Percentiles rank a stretch among this genome's conserved stretches.
Conservation (phyloP, 768 basidiomycete species). For the Xerocomus potaroensis region DNA sequence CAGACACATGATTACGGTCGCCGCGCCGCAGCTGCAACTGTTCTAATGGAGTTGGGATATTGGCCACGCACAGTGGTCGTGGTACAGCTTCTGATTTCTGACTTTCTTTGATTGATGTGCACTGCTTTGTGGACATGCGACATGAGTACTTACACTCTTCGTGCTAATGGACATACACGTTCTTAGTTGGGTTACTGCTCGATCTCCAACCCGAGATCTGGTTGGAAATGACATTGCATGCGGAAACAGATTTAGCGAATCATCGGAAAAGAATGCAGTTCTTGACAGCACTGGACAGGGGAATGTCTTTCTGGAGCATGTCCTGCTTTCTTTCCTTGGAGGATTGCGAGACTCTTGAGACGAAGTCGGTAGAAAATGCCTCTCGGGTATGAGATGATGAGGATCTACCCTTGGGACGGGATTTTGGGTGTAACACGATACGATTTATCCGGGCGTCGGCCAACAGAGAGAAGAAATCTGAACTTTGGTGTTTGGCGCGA, state of each 20-base stretch:
- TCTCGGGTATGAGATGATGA: conserved; percentile 15
- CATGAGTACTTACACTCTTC: too few relatives aligned
- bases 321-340: conserved; percentile 11
- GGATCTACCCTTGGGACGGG: conserved; percentile 3
- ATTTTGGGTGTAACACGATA: conserved; percentile 32
- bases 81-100: too few relatives aligned
- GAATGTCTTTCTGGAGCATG: conserved; percentile 1
- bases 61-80: too few relatives aligned
- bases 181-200: too few relatives aligned
- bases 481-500: conserved; percentile 16
- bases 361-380: conserved; percentile 3
- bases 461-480: conserved; percentile 37
- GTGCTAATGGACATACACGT: too few relatives aligned
- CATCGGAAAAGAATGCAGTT: conserved; percentile 38
- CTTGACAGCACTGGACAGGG: not conserved
- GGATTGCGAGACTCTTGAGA: too few relatives aligned
- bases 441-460: conserved; percentile 38
- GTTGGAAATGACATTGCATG: conserved; percentile 29
- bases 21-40: too few relatives aligned
- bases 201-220: conserved; percentile 18
- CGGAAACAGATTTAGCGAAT: conserved; percentile 48
- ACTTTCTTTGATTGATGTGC: too few relatives aligned
- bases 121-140: too few relatives aligned
- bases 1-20: conserved; percentile 15
- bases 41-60: too few relatives aligned